Base-by-base conservation (phyloP, 2,329 filamentous ascomycete species). In the Cladophialophora immunda region DNA sequence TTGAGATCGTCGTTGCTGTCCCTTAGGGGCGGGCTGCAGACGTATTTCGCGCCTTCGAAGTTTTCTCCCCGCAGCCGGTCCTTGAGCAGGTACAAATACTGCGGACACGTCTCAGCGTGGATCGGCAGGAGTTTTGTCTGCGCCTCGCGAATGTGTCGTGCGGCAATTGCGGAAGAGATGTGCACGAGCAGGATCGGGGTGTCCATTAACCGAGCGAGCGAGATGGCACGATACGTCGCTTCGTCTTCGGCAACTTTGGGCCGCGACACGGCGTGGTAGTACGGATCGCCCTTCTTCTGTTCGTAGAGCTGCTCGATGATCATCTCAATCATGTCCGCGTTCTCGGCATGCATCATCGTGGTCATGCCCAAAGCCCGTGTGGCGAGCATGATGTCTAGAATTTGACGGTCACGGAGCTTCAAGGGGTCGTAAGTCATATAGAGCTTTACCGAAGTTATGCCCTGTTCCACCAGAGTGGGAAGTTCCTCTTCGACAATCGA, bases 31-130 rank as follows among this genome's bases (percentile, higher is more conserved):
- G 84, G 85, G 11, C 79, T 81, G 72, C 85, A 87, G 1, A 87
- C 82, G 70, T 80, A 83, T 74, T 86, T 86, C 4, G 84, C 84
- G 15, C 84, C 85, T 58, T 77, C 73, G 29, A 76, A 74, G 5
- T 77, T 77, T 75, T 62, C 54, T 36, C 50, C 55, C 6, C 30
- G 50, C 4, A 85, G 75, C 52, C 81, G 77, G 7, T 81, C 77
- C n/a, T 81, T 79, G 1, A 83, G 82, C 15, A 87, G 77, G 67
- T 84, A 84, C 15, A 87, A 78, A 68, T 87, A 87, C 62, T 87
- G 85, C 3, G 85, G 85, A 72, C 85, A 87, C 1, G 85, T 87
- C 74, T 87, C 85, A 0, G 82, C 85, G 68, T 85, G 82, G 19
- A 87, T 79, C 0, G 85, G 84, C 17, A 86, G 76, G 0, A 82